phyloP scores from a whole-genome alignment of 495 filamentous ascomycete species.

The Gamarada debralockiae region DNA sequence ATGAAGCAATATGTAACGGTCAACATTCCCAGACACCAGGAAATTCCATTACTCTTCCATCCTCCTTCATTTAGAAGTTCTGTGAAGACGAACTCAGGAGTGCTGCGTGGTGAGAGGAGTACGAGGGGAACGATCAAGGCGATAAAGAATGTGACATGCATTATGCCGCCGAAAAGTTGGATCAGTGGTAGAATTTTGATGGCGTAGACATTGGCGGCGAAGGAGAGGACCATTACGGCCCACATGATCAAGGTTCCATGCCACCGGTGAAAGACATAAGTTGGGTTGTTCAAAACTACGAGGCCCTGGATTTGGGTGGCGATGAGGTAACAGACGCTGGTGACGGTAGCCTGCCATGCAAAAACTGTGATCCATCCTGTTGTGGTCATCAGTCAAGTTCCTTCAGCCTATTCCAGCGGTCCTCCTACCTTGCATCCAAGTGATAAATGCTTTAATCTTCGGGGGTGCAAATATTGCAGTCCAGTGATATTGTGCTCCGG shows the following conservation, averaged over 20 bases:
- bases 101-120: constrained; percentile 37
- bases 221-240: constrained; percentile 9
- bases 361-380: constrained; percentile 17
- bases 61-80: constrained; percentile 37
- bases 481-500: constrained; percentile 3
- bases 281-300: constrained; percentile 20
- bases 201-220: constrained; percentile 37
- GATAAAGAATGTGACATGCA: constrained; percentile 27
- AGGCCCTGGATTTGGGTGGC: constrained; percentile 19
- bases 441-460: constrained; percentile 13
- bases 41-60: constrained; percentile 37
- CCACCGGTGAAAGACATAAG: constrained; percentile 32
- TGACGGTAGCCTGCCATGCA: constrained; percentile 12
- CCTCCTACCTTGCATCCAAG: constrained; percentile 7
- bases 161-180: constrained; percentile 38
- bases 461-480: too few species aligned
- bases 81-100: constrained; percentile 38
- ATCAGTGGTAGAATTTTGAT: constrained; percentile 35
- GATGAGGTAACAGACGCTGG: constrained; percentile 6
- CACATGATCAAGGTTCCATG: constrained; percentile 43
- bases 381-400: too few species aligned
- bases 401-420: too few species aligned
- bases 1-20: constrained; percentile 14
- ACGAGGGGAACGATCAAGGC: constrained; percentile 38
- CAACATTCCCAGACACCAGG: constrained; percentile 29